Conservation (phyloP, 768 basidiomycete species). For the Hysterangium stoloniferum region DNA sequence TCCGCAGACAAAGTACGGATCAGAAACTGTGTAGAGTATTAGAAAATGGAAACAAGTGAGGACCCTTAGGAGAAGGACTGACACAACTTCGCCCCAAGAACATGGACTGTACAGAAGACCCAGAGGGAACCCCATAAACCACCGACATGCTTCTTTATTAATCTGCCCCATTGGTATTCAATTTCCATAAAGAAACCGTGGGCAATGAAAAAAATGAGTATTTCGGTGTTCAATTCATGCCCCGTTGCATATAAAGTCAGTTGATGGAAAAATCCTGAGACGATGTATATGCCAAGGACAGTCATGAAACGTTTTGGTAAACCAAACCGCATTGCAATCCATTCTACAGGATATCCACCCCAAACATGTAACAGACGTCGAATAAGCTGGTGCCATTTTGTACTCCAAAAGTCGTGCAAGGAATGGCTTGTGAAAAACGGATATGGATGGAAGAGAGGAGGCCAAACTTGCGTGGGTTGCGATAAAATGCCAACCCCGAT, state of each 20-base stretch:
- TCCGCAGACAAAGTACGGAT: conserved; percentile 68
- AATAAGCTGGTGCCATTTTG: conserved; percentile 71
- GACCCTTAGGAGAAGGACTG: conserved; percentile 24
- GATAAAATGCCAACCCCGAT: conserved; percentile 48
- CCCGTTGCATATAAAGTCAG: conserved; percentile 57
- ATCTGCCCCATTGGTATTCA: conserved; percentile 52
- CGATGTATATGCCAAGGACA: conserved; percentile 66
- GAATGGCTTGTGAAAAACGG: conserved; percentile 68
- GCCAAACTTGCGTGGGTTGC: conserved; percentile 55
- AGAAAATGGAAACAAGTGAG: conserved; percentile 29
- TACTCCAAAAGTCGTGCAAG: conserved; percentile 66
- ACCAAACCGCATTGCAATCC: conserved; percentile 1
- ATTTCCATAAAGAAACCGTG: conserved; percentile 57
- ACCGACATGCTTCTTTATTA: conserved; percentile 51
- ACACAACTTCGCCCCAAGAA: conserved; percentile 60
- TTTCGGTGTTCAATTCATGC: conserved; percentile 46
- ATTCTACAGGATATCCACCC: conserved; percentile 54
- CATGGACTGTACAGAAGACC: conserved; percentile 59
- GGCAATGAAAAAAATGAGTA: conserved; percentile 54
- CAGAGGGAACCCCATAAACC: conserved; percentile 57
- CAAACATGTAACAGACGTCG: conserved; percentile 63
- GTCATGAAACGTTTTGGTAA: conserved; percentile 49
- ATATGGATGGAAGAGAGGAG: too few species aligned
- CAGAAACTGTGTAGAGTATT: too few species aligned
- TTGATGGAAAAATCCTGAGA: conserved; percentile 73